These are phyloP conservation scores for Scheffersomyces titani DNA, from an alignment of 1,139 yeast species.

Conservation along the genomic window DNA sequence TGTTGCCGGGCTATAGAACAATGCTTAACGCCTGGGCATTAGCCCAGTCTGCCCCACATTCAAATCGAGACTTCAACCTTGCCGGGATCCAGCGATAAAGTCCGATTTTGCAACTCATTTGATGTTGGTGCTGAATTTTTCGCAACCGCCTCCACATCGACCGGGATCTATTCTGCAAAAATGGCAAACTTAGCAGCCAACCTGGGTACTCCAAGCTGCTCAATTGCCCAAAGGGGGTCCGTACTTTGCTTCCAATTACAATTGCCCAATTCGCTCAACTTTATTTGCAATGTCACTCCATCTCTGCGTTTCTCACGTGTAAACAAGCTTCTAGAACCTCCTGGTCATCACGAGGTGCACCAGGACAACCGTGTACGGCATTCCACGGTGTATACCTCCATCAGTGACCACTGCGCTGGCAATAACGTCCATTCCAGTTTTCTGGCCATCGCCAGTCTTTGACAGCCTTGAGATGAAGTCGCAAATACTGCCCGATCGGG, in stretches of 20 bases:
- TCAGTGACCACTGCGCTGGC: too few relatives aligned
- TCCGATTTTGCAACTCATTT: not conserved
- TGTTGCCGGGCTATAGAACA: not conserved
- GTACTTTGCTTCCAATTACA: not conserved
- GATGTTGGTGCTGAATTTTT: not conserved
- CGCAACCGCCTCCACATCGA: not conserved
- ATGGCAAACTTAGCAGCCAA: too few relatives aligned
- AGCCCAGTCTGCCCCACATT: not conserved
- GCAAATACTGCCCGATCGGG: not conserved
- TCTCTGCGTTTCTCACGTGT: not conserved
- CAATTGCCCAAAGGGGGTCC: not conserved
- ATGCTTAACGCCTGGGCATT: not conserved
- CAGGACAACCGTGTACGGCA: too few relatives aligned
- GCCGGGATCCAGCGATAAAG: too few relatives aligned
- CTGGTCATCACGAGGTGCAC: too few relatives aligned
- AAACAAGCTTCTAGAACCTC: not conserved
- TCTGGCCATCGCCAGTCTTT: too few relatives aligned
- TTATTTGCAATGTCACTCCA: not conserved
- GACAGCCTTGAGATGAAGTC: not conserved
- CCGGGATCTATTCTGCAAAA: not conserved
- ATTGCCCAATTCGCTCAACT: not conserved
- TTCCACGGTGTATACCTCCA: too few relatives aligned
- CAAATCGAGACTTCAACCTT: not conserved
- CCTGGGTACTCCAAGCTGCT: too few relatives aligned
- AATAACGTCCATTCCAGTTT: too few relatives aligned